Evolutionary conservation across 768 basidiomycete species (phyloP).

Genomic region (Tremella fuciformis): DNA sequence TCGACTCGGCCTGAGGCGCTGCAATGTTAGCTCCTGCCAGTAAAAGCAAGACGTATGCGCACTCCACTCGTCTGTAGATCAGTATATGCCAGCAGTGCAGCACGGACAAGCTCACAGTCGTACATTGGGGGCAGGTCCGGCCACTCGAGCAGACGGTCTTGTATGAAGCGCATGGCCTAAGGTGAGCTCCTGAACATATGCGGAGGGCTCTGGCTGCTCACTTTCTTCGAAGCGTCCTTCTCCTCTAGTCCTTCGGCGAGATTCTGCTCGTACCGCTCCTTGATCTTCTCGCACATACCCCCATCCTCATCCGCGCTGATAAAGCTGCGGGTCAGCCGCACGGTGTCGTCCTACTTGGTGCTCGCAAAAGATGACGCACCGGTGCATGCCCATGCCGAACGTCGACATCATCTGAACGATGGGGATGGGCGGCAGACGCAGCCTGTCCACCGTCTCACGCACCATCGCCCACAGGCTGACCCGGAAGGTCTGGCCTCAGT

Average conservation of each 20-base stretch:
- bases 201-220: neutral
- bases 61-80: constrained; percentile 2
- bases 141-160: neutral
- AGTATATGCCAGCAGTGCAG: neutral
- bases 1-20: too few species aligned
- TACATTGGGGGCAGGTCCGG: constrained; percentile 18
- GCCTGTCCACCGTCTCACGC: too few species aligned
- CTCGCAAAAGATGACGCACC: too few species aligned
- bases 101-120: constrained; percentile 12
- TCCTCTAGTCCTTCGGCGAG: neutral
- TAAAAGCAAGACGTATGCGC: neutral
- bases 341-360: too few species aligned
- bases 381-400: too few species aligned
- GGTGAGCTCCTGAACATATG: neutral
- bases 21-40: too few species aligned
- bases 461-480: too few species aligned
- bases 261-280: neutral
- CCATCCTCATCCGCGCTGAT: constrained; percentile 2
- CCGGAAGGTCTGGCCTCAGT: too few species aligned
- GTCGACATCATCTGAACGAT: too few species aligned
- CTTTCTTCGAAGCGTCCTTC: neutral
- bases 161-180: constrained; percentile 1
- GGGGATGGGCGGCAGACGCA: too few species aligned
- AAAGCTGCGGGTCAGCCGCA: too few species aligned
- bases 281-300: constrained; percentile 4